These are phyloP conservation scores for Coniella lustricola DNA, from an alignment of 2,329 filamentous ascomycete species.

Conservation along the genomic window DNA sequence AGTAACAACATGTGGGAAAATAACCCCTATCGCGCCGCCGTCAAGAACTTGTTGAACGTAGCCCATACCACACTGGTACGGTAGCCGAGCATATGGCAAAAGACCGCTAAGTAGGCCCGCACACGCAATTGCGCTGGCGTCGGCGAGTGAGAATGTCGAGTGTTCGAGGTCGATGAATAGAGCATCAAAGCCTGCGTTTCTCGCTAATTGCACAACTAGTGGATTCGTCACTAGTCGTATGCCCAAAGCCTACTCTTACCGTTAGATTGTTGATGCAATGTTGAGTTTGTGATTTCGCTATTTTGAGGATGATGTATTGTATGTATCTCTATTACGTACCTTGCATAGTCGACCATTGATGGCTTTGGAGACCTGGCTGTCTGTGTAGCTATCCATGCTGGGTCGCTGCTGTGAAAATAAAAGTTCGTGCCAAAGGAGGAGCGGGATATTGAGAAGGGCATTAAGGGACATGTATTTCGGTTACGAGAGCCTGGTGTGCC, in stretches of 20 bases:
- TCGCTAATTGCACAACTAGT: slow-evolving; percentile 27
- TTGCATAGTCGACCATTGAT: not conserved
- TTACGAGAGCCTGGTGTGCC: too few species aligned
- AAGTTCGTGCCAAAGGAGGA: too few species aligned
- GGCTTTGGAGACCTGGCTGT: not conserved
- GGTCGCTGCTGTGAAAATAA: too few species aligned
- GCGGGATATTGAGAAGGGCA: too few species aligned
- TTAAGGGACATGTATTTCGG: too few species aligned
- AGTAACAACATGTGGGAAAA: slow-evolving; percentile 24
- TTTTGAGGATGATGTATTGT: too few species aligned
- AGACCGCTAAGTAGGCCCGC: slow-evolving; percentile 22
- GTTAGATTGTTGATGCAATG: too few species aligned
- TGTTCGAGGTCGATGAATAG: slow-evolving; percentile 35
- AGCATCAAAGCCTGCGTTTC: slow-evolving; percentile 27
- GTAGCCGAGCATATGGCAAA: slow-evolving; percentile 27
- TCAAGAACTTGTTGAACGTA: slow-evolving; percentile 28
- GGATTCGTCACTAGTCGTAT: slow-evolving; percentile 24
- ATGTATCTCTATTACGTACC: too few species aligned
- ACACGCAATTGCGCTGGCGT: slow-evolving; percentile 25
- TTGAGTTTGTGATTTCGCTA: too few species aligned
- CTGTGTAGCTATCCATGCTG: too few species aligned
- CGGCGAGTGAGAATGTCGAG: slow-evolving; percentile 24
- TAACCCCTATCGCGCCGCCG: slow-evolving; percentile 25
- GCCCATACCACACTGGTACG: slow-evolving; percentile 27
- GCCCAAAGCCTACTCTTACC: slow-evolving; percentile 20